phyloP scores from a whole-genome alignment of 768 basidiomycete genomes.

The Boletus fagicola region DNA sequence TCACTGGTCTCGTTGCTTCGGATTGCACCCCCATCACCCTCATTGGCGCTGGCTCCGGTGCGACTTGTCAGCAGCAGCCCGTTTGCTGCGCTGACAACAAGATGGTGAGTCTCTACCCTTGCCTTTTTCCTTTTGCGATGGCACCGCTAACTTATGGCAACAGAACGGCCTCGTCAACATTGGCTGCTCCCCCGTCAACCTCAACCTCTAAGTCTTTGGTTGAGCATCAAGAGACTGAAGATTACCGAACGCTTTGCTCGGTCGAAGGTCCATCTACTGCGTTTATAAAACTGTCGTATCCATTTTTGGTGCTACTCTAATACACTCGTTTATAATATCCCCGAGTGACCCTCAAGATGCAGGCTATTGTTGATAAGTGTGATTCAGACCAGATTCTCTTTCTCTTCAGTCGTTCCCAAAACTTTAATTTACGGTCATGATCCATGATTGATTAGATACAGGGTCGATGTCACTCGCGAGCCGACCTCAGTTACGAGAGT shows the following conservation, averaged over 20 bases:
- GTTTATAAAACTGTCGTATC: neutral
- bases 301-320: neutral
- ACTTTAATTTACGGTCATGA: neutral
- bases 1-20: slow-evolving; percentile 1
- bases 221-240: neutral
- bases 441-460: neutral
- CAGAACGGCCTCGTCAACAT: slow-evolving; percentile 11
- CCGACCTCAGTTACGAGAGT: neutral
- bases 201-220: neutral
- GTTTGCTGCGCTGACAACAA: slow-evolving; percentile 11
- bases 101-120: neutral
- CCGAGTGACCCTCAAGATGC: neutral
- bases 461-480: neutral
- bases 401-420: no score
- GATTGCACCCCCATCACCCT: slow-evolving; percentile 1
- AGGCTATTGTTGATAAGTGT: neutral
- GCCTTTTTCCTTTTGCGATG: neutral
- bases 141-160: accelerated
- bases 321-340: neutral
- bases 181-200: slow-evolving; percentile 9
- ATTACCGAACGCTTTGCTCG: neutral
- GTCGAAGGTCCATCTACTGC: neutral
- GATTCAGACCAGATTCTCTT: neutral
- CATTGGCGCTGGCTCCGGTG: neutral
- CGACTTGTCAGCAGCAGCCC: neutral